Percentiles rank a stretch among this genome's conserved stretches.
Conservation (phyloP, 805 yeast species). For the Hanseniaspora meyeri region DNA sequence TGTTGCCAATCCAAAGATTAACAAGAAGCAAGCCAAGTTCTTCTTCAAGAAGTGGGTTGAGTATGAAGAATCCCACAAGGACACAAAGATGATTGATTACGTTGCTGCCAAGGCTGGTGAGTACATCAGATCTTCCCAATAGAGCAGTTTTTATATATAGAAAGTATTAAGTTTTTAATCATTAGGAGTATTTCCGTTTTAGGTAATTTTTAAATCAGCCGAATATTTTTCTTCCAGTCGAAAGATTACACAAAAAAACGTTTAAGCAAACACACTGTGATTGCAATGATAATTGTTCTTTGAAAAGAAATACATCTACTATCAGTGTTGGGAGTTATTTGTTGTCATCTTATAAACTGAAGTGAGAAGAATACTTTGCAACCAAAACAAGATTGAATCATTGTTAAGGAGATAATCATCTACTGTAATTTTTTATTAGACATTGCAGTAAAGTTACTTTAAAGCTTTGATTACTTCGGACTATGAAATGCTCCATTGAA, state of each 20-base stretch:
- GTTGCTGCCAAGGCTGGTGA: constrained; percentile 87
- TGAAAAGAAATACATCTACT: too few relatives aligned
- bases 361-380: too few relatives aligned
- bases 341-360: too few relatives aligned
- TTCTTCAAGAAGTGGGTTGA: constrained; percentile 87
- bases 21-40: constrained; percentile 84
- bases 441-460: too few relatives aligned
- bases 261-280: background rate
- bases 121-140: constrained; percentile 36
- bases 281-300: too few relatives aligned
- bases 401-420: too few relatives aligned
- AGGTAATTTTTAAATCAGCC: background rate
- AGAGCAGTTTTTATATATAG: background rate
- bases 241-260: too few relatives aligned
- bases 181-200: constrained; percentile 5
- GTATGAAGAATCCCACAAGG: constrained; percentile 59
- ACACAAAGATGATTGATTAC: constrained; percentile 59
- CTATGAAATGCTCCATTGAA: background rate
- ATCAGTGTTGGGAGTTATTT: too few relatives aligned
- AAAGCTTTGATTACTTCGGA: too few relatives aligned
- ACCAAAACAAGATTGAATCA: too few relatives aligned
- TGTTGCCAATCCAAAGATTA: constrained; percentile 41
- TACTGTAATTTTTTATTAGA: too few relatives aligned
- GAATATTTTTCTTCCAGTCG: too few relatives aligned
- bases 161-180: background rate